Base-by-base conservation (phyloP, 768 basidiomycete genomes). In the Lactarius hatsudake region DNA sequence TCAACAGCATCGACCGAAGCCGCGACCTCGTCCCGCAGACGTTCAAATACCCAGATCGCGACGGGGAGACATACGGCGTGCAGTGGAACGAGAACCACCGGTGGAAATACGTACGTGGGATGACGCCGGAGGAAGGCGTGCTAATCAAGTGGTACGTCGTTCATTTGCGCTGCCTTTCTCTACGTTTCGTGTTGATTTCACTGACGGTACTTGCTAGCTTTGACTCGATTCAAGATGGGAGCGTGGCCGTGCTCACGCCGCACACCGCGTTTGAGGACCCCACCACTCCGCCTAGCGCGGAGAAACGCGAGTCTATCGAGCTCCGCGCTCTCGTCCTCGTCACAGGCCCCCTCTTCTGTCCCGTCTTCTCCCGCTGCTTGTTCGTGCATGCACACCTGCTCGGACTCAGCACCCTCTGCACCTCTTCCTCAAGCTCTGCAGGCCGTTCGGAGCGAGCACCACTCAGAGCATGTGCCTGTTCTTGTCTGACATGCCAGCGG, bases 221-320 rank as follows among this genome's bases (percentile, higher is more conserved):
- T 63, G 78, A 79, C 59, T 78, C 77, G 23, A 66, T 65, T 57
- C 65, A 76, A 18, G 77, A 78, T 65, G 82, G 80, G 1, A 80
- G 79, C 65, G 81, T 84, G 18, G 84, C 86, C 0, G 71, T 78
- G 15, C 81, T 87, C 61, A 85, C 87, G 0, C 86, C 87, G 4
- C 88, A 89, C 71, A 86, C 84, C n/a, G 86, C 80, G 4, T 89
- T 88, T 74, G 66, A 78, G 34, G 86, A 88, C 66, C 81, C 83
- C 1, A 76, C 77, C 0, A 86, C 84, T 4, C 86, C 85, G 1
- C 73, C 76, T 43, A 83, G 78, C 55, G 78, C 84, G 0, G 83
- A 82, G 6, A 73, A 77, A 5, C 76, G 87, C 57, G 81, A 87
- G 73, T 87, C 86, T 0, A 87, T 88, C 58, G 87, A 89, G 74